Conservation (phyloP, 345 rosid genomes). For the Geranium rotundifolium region DNA sequence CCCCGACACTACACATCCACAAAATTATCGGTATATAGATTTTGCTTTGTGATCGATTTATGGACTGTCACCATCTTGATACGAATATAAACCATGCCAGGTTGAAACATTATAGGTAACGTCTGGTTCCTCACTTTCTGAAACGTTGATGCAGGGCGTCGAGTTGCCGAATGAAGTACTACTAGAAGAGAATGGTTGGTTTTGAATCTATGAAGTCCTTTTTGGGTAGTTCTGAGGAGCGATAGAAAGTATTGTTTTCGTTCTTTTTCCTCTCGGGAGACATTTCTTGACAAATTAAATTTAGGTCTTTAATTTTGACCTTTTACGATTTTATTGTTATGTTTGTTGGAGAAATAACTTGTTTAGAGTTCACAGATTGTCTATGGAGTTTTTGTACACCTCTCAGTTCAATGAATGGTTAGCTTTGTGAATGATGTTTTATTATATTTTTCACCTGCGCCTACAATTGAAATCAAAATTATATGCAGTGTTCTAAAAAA, state of each 20-base stretch:
- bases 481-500: no score
- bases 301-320: neutral
- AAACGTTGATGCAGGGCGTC: neutral
- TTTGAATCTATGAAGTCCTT: neutral
- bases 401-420: neutral
- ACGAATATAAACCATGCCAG: no score
- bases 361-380: constrained; percentile 9
- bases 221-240: no score
- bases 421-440: neutral
- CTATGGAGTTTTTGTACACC: neutral
- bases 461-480: no score
- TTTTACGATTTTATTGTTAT: neutral
- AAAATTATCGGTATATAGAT: neutral
- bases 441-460: no score
- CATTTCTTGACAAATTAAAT: neutral
- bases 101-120: no score
- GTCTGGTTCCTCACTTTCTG: neutral
- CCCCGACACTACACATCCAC: neutral
- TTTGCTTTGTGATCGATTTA: neutral
- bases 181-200: no score
- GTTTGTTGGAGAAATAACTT: neutral
- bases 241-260: neutral
- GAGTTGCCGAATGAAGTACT: neutral
- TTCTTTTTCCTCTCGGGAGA: neutral
- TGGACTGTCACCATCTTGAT: no score